phyloP scores from a whole-genome alignment of 768 basidiomycete genomes.

The Obba rivulosa region DNA sequence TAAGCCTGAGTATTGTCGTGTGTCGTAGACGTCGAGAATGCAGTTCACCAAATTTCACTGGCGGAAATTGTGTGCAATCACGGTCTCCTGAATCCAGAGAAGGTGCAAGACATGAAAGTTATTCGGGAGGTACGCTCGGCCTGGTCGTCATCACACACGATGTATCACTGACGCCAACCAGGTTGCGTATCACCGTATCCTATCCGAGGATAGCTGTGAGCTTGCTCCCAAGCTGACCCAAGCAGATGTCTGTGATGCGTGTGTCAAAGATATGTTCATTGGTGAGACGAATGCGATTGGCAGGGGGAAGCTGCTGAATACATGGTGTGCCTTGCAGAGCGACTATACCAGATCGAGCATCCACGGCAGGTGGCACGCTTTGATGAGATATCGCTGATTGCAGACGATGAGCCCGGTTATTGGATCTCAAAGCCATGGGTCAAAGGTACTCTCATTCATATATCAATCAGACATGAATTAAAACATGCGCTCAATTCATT shows the following conservation, averaged over 20 bases:
- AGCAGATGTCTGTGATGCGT: conserved; percentile 54
- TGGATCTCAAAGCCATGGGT: conserved; percentile 82
- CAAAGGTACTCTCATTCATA: conserved; percentile 45
- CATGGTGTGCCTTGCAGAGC: conserved; percentile 38
- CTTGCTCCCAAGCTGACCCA: conserved; percentile 45
- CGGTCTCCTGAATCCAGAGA: conserved; percentile 53
- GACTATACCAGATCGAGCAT: conserved; percentile 64
- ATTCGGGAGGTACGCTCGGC: conserved; percentile 44
- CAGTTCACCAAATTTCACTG: conserved; percentile 18
- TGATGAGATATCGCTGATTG: conserved; percentile 44
- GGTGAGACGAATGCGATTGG: conserved; percentile 34
- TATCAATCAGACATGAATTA: background rate
- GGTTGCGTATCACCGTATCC: conserved; percentile 41
- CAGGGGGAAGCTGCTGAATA: background rate
- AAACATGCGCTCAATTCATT: conserved; percentile 1
- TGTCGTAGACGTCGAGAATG: background rate
- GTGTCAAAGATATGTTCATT: conserved; percentile 50
- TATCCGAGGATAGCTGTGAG: conserved; percentile 32
- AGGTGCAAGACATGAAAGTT: conserved; percentile 61
- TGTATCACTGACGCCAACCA: conserved; percentile 19
- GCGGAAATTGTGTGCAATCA: conserved; percentile 60
- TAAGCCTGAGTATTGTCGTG: no score
- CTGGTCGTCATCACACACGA: background rate
- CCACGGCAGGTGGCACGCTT: conserved; percentile 55
- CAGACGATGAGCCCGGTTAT: conserved; percentile 40